phyloP scores from a whole-genome alignment of 2,329 filamentous ascomycete species.

The Fusarium sp. region DNA sequence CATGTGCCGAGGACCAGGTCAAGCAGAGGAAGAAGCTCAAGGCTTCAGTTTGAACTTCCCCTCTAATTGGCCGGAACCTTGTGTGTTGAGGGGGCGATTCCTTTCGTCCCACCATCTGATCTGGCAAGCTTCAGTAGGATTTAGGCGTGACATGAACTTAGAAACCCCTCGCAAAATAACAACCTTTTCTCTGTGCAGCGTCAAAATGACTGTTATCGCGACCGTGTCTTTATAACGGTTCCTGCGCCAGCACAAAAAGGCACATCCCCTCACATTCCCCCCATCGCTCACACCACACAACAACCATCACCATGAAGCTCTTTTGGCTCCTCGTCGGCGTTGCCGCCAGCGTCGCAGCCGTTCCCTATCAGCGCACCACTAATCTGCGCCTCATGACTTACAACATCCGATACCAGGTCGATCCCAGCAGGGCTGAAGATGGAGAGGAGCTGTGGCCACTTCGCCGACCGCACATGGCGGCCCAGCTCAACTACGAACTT shows the following conservation, averaged over 20 bases:
- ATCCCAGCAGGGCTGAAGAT: conserved; percentile 56
- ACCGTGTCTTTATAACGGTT: neutral
- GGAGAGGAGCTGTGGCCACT: conserved; percentile 69
- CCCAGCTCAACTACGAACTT: conserved; percentile 64
- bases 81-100: neutral
- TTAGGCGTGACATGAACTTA: neutral
- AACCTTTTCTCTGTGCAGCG: neutral
- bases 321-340: conserved; percentile 17
- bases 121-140: neutral
- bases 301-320: conserved; percentile 33
- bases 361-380: conserved; percentile 24
- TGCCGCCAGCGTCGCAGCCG: conserved; percentile 11
- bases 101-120: neutral
- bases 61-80: neutral
- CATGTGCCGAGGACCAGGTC: neutral
- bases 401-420: conserved; percentile 71
- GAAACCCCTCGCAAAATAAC: neutral
- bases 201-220: neutral
- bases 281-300: neutral
- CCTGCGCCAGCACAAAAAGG: neutral
- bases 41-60: neutral
- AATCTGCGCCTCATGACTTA: conserved; percentile 69
- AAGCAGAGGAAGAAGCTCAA: neutral
- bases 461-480: conserved; percentile 64
- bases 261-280: neutral